Percentiles rank a stretch among this genome's conserved stretches.
These are phyloP conservation scores for Microcos paniculata DNA, from an alignment of 345 rosid genomes.

Conservation along the genomic window DNA sequence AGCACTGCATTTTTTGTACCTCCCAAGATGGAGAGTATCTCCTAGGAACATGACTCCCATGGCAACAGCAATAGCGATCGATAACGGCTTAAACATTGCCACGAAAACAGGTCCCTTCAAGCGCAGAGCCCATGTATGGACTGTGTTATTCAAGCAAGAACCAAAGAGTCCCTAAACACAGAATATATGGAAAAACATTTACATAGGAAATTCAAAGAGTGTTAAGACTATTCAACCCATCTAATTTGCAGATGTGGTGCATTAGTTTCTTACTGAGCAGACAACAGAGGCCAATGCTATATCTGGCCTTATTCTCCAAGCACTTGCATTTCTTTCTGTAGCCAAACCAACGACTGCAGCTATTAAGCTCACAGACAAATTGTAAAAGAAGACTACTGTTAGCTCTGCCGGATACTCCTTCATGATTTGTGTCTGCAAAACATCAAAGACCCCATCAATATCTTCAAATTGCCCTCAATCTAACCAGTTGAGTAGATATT, in stretches of 20 bases:
- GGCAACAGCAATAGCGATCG: conserved; percentile 69
- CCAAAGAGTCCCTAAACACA: conserved; percentile 60
- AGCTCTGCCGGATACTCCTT: conserved; percentile 84
- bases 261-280: conserved; percentile 63
- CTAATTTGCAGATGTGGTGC: too few species aligned
- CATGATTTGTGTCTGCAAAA: conserved; percentile 72
- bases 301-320: conserved; percentile 60
- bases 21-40: conserved; percentile 70
- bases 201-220: not conserved
- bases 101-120: conserved; percentile 74
- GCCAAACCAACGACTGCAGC: conserved; percentile 55
- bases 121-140: conserved; percentile 63
- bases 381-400: conserved; percentile 77
- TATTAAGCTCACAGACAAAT: conserved; percentile 59
- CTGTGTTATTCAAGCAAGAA: conserved; percentile 50
- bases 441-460: not conserved
- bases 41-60: conserved; percentile 73
- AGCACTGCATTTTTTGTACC: conserved; percentile 30
- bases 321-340: conserved; percentile 47
- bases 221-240: not conserved
- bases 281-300: conserved; percentile 65
- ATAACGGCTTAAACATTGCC: conserved; percentile 72
- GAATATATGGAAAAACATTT: not conserved
- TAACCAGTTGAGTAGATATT: not conserved
- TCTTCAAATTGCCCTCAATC: not conserved